These are phyloP conservation scores for Penicillium parvum DNA, from an alignment of 495 filamentous ascomycete genomes.

Conservation along the genomic window DNA sequence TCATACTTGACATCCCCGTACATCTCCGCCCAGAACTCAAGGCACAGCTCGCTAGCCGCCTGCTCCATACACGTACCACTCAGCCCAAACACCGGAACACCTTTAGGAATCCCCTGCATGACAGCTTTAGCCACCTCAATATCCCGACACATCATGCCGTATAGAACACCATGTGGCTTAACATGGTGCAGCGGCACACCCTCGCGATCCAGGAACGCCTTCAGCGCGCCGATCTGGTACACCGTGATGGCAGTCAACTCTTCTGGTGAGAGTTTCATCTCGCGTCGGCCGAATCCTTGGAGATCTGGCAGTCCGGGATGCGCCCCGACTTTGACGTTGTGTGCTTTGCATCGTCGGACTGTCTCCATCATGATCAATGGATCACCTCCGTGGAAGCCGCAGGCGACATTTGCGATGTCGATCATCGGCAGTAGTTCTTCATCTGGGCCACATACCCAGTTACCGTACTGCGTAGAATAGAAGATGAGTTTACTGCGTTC, in stretches of 20 bases:
- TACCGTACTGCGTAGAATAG: no score
- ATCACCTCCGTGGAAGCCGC: constrained; percentile 58
- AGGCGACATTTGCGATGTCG: constrained; percentile 60
- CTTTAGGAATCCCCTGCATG: constrained; percentile 45
- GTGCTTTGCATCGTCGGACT: constrained; percentile 50
- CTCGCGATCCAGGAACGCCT: constrained; percentile 53
- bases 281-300: constrained; percentile 57
- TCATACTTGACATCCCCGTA: constrained; percentile 58
- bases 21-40: constrained; percentile 55
- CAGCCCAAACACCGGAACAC: constrained; percentile 52
- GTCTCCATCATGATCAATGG: constrained; percentile 58
- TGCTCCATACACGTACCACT: constrained; percentile 51
- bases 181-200: constrained; percentile 53
- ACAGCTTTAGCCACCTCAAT: constrained; percentile 48
- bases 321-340: constrained; percentile 51
- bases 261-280: constrained; percentile 51
- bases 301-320: constrained; percentile 60
- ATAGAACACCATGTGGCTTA: constrained; percentile 55
- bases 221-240: constrained; percentile 58
- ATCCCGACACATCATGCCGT: constrained; percentile 55
- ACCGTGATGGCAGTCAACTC: constrained; percentile 53
- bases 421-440: constrained; percentile 55
- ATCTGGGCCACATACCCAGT: no score
- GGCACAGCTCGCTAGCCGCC: constrained; percentile 46
- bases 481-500: no score